Evolutionary conservation across 106 monocot genomes (phyloP).

Genomic region (Phalaenopsis aphrodite): DNA sequence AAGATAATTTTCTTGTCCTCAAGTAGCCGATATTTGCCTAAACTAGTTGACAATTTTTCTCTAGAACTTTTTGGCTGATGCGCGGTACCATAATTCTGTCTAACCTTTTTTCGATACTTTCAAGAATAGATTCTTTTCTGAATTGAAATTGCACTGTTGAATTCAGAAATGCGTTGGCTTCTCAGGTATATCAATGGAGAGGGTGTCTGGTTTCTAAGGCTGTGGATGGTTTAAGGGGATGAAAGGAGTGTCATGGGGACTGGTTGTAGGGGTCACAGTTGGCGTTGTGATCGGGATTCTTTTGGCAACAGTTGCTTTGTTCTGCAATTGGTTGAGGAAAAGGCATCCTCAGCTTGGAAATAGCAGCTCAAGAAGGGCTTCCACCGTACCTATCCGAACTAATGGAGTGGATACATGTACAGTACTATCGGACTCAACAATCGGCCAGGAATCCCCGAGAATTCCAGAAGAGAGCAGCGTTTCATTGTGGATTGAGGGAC

Average conservation of each 20-base stretch:
- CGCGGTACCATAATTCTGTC: background rate
- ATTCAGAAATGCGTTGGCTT: background rate
- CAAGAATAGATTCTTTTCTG: background rate
- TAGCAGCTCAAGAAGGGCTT: slow-evolving; percentile 55
- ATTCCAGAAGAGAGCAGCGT: slow-evolving; percentile 13
- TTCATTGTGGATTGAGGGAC: slow-evolving; percentile 35
- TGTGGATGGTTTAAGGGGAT: slow-evolving; percentile 26
- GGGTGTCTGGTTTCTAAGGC: background rate
- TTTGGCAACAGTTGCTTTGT: slow-evolving; percentile 40
- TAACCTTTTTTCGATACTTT: background rate
- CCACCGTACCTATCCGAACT: slow-evolving; percentile 55
- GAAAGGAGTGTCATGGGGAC: slow-evolving; percentile 47
- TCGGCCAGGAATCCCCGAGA: slow-evolving; percentile 54
- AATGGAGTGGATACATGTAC: slow-evolving; percentile 51
- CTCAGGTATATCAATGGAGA: slow-evolving; percentile 20
- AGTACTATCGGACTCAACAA: slow-evolving; percentile 52
- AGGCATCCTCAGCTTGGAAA: slow-evolving; percentile 33
- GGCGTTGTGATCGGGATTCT: slow-evolving; percentile 70
- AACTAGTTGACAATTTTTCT: background rate
- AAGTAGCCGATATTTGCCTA: background rate
- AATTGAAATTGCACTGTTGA: background rate
- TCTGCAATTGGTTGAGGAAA: slow-evolving; percentile 47
- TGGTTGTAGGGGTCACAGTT: slow-evolving; percentile 67
- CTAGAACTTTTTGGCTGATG: background rate
- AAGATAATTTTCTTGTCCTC: background rate